Evolutionary conservation across 208 protist genomes (phyloP).

Genomic region (Trypanosomatidae sp.): DNA sequence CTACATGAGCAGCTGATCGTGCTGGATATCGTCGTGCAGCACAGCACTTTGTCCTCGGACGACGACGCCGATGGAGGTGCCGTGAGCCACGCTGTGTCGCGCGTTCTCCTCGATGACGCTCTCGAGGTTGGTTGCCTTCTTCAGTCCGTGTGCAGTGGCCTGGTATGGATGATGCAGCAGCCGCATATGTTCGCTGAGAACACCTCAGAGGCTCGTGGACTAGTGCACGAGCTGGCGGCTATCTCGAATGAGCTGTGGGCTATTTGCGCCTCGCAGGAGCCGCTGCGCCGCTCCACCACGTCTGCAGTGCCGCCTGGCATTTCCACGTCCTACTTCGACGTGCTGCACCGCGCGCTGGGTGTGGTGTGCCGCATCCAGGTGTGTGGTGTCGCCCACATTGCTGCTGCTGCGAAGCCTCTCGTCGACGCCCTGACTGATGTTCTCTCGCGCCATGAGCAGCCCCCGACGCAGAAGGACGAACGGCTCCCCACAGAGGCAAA

Average conservation of each 20-base stretch:
- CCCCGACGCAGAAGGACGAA: background rate
- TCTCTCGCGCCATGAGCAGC: constrained; percentile 10
- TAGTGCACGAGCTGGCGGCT: constrained; percentile 43
- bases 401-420: constrained; percentile 19
- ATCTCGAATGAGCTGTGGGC: constrained; percentile 59
- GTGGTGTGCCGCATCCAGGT: constrained; percentile 19
- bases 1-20: constrained; percentile 41
- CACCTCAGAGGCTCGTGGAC: constrained; percentile 18
- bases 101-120: constrained; percentile 42
- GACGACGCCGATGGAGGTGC: constrained; percentile 1
- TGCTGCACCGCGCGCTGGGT: constrained; percentile 13
- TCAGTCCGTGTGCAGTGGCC: constrained; percentile 48
- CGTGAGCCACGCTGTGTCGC: constrained; percentile 3
- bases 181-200: constrained; percentile 27
- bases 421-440: constrained; percentile 11
- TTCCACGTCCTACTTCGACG: constrained; percentile 2
- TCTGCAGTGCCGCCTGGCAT: constrained; percentile 15
- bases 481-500: constrained; percentile 16
- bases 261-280: constrained; percentile 39
- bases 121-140: constrained; percentile 51
- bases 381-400: constrained; percentile 4
- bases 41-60: constrained; percentile 18
- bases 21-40: constrained; percentile 33
- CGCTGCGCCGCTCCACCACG: constrained; percentile 24
- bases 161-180: constrained; percentile 64